These are phyloP conservation scores for Candida quercuum DNA, from an alignment of 805 yeast genomes.

Conservation along the genomic window DNA sequence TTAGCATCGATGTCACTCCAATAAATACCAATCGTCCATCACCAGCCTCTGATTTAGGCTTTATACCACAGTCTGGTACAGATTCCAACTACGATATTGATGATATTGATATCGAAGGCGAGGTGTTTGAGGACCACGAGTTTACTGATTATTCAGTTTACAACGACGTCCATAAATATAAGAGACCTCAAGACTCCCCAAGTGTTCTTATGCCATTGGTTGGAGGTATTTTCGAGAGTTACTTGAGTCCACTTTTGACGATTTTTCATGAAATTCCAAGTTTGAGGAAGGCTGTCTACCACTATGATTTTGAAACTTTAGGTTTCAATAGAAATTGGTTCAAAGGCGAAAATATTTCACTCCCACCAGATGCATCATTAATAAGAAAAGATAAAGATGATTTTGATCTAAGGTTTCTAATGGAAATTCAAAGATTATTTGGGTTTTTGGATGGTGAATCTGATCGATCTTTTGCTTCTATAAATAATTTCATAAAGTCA, in stretches of 20 bases:
- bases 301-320: constrained; percentile 27
- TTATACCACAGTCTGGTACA: too few relatives aligned
- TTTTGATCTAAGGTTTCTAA: constrained; percentile 22
- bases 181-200: constrained; percentile 20
- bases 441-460: constrained; percentile 33
- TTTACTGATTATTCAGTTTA: constrained; percentile 20
- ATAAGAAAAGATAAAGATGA: constrained; percentile 20
- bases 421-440: constrained; percentile 34
- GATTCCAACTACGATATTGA: not conserved
- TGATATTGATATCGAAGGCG: not conserved
- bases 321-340: constrained; percentile 37
- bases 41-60: too few relatives aligned
- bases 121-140: not conserved
- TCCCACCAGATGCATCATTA: constrained; percentile 7
- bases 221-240: constrained; percentile 30
- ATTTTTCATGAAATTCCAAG: constrained; percentile 32
- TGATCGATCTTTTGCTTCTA: constrained; percentile 33
- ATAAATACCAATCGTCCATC: too few relatives aligned
- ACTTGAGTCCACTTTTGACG: constrained; percentile 36
- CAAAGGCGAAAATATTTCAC: constrained; percentile 20
- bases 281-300: constrained; percentile 27
- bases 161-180: constrained; percentile 26
- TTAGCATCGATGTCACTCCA: constrained; percentile 1
- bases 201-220: constrained; percentile 31
- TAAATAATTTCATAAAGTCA: constrained; percentile 25